A percentile compares a stretch with the other conserved stretches of the same genome.
Evolutionary conservation across 495 filamentous ascomycete species (phyloP).

Genomic region (Penicillium crystallinum): DNA sequence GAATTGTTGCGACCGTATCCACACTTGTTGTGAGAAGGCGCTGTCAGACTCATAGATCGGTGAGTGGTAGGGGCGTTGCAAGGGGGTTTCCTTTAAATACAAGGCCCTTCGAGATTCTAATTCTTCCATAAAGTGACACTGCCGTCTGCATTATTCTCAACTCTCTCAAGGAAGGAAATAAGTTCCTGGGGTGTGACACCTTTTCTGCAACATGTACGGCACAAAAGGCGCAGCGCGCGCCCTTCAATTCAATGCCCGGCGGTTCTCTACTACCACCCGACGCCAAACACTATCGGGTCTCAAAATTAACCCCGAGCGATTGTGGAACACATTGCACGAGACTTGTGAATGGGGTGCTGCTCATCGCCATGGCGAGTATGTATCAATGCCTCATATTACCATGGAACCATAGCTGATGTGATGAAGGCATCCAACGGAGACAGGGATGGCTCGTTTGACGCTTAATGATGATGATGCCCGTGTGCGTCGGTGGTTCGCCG

Average conservation of each 20-base stretch:
- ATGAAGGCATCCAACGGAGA: conserved; percentile 30
- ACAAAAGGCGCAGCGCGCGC: conserved; percentile 4
- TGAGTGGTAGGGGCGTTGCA: background rate
- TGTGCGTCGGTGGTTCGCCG: conserved; percentile 66
- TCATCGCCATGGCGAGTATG: conserved; percentile 32
- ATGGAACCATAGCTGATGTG: background rate
- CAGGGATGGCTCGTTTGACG: conserved; percentile 58
- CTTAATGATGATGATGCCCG: conserved; percentile 62
- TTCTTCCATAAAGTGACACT: background rate
- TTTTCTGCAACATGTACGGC: conserved; percentile 3
- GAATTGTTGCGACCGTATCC: background rate
- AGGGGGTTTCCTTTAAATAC: background rate
- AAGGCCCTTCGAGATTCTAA: background rate
- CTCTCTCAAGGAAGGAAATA: background rate
- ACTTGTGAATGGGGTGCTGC: conserved; percentile 33
- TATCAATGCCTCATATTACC: background rate
- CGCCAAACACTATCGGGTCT: conserved; percentile 20
- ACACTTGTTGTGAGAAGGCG: conserved; percentile 13
- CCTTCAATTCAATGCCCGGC: conserved; percentile 6
- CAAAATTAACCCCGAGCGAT: conserved; percentile 27
- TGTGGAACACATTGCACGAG: conserved; percentile 32
- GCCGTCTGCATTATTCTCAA: background rate
- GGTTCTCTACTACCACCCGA: conserved; percentile 15
- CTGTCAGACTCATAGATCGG: background rate
- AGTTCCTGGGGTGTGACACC: background rate